These are phyloP conservation scores for Trichocomaceae sp. DNA, from an alignment of 2,329 filamentous ascomycete species.

Conservation along the genomic window DNA sequence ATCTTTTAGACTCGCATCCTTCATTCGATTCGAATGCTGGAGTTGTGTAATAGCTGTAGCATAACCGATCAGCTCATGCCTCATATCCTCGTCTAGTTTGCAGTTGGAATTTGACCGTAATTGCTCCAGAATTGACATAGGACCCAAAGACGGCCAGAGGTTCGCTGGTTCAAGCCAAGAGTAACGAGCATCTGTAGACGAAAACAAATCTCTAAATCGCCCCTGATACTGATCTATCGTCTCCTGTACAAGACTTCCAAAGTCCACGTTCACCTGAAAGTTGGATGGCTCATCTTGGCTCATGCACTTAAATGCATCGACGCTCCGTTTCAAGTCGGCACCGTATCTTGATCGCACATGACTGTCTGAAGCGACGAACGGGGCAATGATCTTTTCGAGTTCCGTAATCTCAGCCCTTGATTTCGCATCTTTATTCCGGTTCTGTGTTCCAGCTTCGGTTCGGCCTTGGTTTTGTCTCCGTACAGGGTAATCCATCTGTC, in stretches of 20 bases:
- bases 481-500: not conserved
- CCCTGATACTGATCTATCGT: slow-evolving; percentile 5
- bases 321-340: not conserved
- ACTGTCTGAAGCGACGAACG: not conserved
- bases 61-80: slow-evolving; percentile 33
- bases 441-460: not conserved
- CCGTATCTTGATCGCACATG: slow-evolving; percentile 7
- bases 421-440: not conserved
- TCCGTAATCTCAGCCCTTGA: not conserved
- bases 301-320: slow-evolving; percentile 1
- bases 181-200: slow-evolving; percentile 22
- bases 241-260: slow-evolving; percentile 13
- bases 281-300: not conserved
- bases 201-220: slow-evolving; percentile 17
- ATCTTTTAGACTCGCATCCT: slow-evolving; percentile 27
- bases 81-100: slow-evolving; percentile 30
- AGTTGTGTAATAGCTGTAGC: slow-evolving; percentile 35
- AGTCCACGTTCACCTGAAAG: slow-evolving; percentile 17
- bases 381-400: not conserved
- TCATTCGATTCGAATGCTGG: slow-evolving; percentile 42
- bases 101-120: slow-evolving; percentile 30
- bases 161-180: slow-evolving; percentile 36
- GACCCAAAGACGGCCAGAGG: slow-evolving; percentile 40
- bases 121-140: slow-evolving; percentile 38
- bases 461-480: not conserved